phyloP scores from a whole-genome alignment of 2,329 filamentous ascomycete genomes.

The Sporothrix variecibatus region DNA sequence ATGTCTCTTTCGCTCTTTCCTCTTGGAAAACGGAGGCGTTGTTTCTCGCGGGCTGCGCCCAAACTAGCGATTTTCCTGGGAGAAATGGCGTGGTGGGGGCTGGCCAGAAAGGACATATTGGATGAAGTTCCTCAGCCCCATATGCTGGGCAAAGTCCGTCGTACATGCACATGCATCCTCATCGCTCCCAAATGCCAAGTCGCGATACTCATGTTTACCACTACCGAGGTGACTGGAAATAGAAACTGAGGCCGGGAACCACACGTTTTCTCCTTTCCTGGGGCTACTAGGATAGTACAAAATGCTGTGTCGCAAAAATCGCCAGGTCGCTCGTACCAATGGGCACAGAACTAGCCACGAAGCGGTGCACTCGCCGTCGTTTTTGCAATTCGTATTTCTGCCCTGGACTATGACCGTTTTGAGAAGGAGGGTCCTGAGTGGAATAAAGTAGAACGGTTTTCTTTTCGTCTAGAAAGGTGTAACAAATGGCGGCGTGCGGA shows the following conservation, averaged over 20 bases:
- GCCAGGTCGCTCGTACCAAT: not conserved
- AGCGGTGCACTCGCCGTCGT: not conserved
- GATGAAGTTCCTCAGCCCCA: not conserved
- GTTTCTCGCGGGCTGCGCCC: not conserved
- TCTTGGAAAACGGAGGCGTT: not conserved
- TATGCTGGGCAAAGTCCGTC: not conserved
- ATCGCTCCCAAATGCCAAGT: not conserved
- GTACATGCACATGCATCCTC: not conserved
- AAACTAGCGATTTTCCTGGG: not conserved
- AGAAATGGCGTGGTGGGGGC: not conserved
- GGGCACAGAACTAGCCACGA: not conserved
- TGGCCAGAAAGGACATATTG: not conserved
- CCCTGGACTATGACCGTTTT: slow-evolving; percentile 7
- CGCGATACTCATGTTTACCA: not conserved
- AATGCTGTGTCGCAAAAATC: not conserved
- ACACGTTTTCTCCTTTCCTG: too few relatives aligned
- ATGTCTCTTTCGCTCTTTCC: not conserved
- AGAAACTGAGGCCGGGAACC: not conserved
- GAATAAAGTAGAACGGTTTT: not conserved
- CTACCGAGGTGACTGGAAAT: not conserved
- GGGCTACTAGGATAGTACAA: not conserved
- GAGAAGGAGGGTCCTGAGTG: not conserved
- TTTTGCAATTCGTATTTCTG: not conserved
- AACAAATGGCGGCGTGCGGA: not conserved
- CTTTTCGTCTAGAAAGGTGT: not conserved